A percentile compares a stretch with the other conserved stretches of the same genome.
These are phyloP conservation scores for Aureobasidium sp. DNA, from an alignment of 2,329 filamentous ascomycete species.

Conservation along the genomic window DNA sequence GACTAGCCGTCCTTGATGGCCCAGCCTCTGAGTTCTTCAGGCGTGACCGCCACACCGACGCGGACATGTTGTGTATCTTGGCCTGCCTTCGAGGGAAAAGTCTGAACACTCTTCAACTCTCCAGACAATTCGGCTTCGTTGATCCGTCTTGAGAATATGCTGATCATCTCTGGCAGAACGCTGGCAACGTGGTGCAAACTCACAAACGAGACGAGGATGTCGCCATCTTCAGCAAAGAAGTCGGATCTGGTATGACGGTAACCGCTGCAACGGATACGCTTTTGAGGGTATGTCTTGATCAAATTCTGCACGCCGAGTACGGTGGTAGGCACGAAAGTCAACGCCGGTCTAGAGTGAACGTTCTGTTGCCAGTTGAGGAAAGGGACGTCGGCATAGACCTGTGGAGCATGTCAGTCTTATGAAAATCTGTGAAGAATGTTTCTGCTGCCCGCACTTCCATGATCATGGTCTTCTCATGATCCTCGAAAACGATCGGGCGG, in stretches of 20 bases:
- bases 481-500: slow-evolving; percentile 8
- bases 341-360: slow-evolving; percentile 34
- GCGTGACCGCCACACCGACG: slow-evolving; percentile 40
- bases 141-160: not conserved
- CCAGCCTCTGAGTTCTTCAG: slow-evolving; percentile 43
- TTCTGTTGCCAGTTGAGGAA: slow-evolving; percentile 34
- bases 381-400: slow-evolving; percentile 26
- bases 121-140: slow-evolving; percentile 2
- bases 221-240: slow-evolving; percentile 36
- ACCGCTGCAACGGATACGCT: slow-evolving; percentile 37
- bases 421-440: not conserved
- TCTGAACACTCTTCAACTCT: slow-evolving; percentile 6
- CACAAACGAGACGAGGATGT: slow-evolving; percentile 40
- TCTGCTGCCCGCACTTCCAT: slow-evolving; percentile 7
- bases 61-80: slow-evolving; percentile 28
- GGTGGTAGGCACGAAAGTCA: slow-evolving; percentile 38
- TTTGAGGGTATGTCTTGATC: slow-evolving; percentile 27
- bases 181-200: slow-evolving; percentile 32
- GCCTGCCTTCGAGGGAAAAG: slow-evolving; percentile 2
- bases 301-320: slow-evolving; percentile 37
- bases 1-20: slow-evolving; percentile 37
- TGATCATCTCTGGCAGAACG: slow-evolving; percentile 9
- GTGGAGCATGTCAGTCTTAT: not conserved
- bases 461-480: slow-evolving; percentile 1
- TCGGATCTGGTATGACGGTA: slow-evolving; percentile 41